Evolutionary conservation across 1,139 yeast genomes (phyloP).

Genomic region (Debaryomyces sp.): DNA sequence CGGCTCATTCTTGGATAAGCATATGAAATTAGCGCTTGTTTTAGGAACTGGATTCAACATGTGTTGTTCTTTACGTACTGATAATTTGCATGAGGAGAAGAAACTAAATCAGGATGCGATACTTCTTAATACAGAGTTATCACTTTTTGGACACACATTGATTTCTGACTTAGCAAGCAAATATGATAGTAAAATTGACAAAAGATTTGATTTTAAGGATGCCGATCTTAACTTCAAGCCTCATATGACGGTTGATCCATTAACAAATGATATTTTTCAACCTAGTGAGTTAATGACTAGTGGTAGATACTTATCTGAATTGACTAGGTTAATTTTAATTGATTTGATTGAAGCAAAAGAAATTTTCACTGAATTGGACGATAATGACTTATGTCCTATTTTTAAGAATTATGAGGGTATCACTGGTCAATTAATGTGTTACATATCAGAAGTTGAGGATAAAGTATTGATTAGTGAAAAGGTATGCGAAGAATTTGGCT

Average conservation of each 20-base stretch:
- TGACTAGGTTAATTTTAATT: conserved; percentile 44
- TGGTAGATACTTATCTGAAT: conserved; percentile 60
- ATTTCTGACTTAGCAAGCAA: conserved; percentile 32
- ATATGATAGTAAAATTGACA: conserved; percentile 42
- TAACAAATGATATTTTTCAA: conserved; percentile 43
- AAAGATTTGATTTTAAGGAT: conserved; percentile 26
- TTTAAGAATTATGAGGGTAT: conserved; percentile 37
- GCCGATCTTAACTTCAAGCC: conserved; percentile 30
- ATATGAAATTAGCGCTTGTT: conserved; percentile 45
- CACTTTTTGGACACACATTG: conserved; percentile 43
- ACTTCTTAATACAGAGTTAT: conserved; percentile 43
- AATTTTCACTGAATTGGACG: conserved; percentile 26
- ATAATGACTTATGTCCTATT: conserved; percentile 7
- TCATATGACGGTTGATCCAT: conserved; percentile 36
- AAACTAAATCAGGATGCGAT: conserved; percentile 23
- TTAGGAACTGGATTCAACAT: conserved; percentile 51
- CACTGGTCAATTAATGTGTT: conserved; percentile 43
- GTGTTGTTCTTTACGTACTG: conserved; percentile 39
- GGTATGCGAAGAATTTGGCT: conserved; percentile 25
- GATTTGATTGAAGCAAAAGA: conserved; percentile 35
- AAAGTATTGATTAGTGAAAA: conserved; percentile 21
- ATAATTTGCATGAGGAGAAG: conserved; percentile 26
- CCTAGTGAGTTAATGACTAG: conserved; percentile 58
- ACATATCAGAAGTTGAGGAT: conserved; percentile 34
- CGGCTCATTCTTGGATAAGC: conserved; percentile 41